Base-by-base conservation (phyloP, 108 stramenopile species). In the Fragilariopsis cylindrus region DNA sequence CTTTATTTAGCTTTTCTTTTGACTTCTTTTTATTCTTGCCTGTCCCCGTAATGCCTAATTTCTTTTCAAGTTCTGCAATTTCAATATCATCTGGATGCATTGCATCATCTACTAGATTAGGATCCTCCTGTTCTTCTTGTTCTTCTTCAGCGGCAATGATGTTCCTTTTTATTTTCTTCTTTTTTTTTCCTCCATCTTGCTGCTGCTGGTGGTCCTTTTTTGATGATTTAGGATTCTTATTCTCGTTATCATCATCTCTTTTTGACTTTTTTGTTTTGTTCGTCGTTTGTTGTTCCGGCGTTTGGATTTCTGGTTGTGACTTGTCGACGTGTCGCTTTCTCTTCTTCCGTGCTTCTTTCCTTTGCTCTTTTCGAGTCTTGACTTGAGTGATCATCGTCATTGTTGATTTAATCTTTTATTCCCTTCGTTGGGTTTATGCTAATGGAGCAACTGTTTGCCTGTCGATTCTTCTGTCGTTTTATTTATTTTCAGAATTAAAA, bases 51-150 rank as follows among this genome's bases (percentile, higher is more conserved):
- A 90, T 63, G 13, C 90, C 90, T 12, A 95, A 66, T 74, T 85
- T 89, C 3, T 72, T 71, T 74, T 90, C 91, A 57, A 95, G 73
- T 7, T 84, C 85, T 52, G 92, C 89, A 79, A 95, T 95, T 79
- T 95, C 94, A 45, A 70, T 78, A 58, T 95, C 91, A 57, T 95
- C 94, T 55, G 78, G 76, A 30, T 85, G 76, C n/a, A 95, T 53
- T 8, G 88, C 87, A 46, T 30, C 30, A 30, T 82, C 88, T 5
- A 88, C 87, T 9, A 87, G 78, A 60, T 79, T 84, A 48, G 58
- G 60, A 46, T 42, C 30, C 11, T 41, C 65, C 30, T 30, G 30
- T 57, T 57, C 0, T 11, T 4, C 70, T 8, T 43, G 8, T 15
- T 71, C 40, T 6, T 50, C 67, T 43, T 46, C 65, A 11, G 58